These are phyloP conservation scores for Hypoxylon sp. DNA, from an alignment of 2,329 filamentous ascomycete genomes.

Conservation along the genomic window DNA sequence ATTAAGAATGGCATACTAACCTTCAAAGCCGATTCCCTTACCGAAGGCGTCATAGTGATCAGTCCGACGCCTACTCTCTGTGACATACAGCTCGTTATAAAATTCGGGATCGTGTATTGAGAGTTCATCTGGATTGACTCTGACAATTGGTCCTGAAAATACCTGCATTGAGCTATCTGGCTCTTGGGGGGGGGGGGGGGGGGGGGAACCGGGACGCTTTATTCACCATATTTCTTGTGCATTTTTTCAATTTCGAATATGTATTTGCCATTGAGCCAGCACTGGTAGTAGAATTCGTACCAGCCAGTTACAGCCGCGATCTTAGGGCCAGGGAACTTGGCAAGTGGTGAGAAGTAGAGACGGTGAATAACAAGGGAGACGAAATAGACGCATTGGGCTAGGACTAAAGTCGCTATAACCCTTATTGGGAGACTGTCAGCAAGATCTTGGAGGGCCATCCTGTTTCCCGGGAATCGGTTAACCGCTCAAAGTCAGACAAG, in stretches of 20 bases:
- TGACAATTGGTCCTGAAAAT: slow-evolving; percentile 43
- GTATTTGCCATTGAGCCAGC: slow-evolving; percentile 46
- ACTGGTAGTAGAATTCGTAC: slow-evolving; percentile 49
- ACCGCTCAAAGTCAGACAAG: neutral
- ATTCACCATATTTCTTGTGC: slow-evolving; percentile 55
- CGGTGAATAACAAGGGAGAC: slow-evolving; percentile 38
- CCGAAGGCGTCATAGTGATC: slow-evolving; percentile 41
- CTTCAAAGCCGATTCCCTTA: slow-evolving; percentile 43
- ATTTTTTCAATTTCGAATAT: slow-evolving; percentile 47
- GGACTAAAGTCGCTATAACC: slow-evolving; percentile 7
- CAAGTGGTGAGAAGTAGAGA: slow-evolving; percentile 47
- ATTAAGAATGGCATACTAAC: slow-evolving; percentile 17
- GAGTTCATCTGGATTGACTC: slow-evolving; percentile 51
- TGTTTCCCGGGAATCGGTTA: slow-evolving; percentile 2
- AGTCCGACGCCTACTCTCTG: slow-evolving; percentile 35
- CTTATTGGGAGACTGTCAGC: slow-evolving; percentile 5
- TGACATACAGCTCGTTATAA: slow-evolving; percentile 39
- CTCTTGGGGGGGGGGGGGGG: too few relatives aligned
- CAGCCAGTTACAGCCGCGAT: slow-evolving; percentile 46
- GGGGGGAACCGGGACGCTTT: too few relatives aligned
- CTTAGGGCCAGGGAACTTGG: slow-evolving; percentile 48
- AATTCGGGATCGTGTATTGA: slow-evolving; percentile 46
- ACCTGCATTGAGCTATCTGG: neutral
- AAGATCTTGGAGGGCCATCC: slow-evolving; percentile 16
- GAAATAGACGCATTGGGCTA: slow-evolving; percentile 11